Evolutionary conservation across 2,329 filamentous ascomycete genomes (phyloP), one percentile per base, ranked within the genome.

Genomic region (Aurifilum marmelostoma): DNA sequence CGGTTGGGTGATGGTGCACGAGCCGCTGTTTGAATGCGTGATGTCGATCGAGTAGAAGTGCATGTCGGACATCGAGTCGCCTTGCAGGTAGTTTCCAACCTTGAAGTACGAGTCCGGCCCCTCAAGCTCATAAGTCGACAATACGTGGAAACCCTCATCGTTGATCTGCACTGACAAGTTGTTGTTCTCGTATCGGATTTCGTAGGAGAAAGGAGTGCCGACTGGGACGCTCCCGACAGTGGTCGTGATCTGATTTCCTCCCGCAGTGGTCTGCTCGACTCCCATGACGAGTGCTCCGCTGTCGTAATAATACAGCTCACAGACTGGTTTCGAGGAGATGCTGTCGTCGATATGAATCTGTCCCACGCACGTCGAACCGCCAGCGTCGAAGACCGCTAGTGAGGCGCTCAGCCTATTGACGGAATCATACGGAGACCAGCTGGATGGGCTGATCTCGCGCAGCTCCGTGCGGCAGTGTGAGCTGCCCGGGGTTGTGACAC

Each of bases 381-480:
- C 73, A 27, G 77, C 78, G 69, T 79, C 75, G 69, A 78, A 76
- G 0, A 79, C 76, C 50, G 73, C 69, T 8, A 82, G 72, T 0
- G 72, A 73, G 2, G 74, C 79, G 24, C 70, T 76, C n/a, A 81
- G 73, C 3, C 73, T 72, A 70, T 80, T 81, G n/a, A 71, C 73
- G 4, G 68, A 63, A n/a, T 68, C 73, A 14, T 74, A 76, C 9
- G 80, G 78, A 58, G 76, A 73, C 79, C 80, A 77, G 63, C 70
- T 75, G 2, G 63, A 74, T 1, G 79, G 79, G 39, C 64, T 73
- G 21, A 65, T 68, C 74, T 83, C 81, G 24, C 80, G 79, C 16
- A 83, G 74, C 72, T 83, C 81, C 12, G 79, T 81, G 37, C 80
- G 80, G 72, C 81, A 82, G 71, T 83, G 80, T 60, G 77, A 67